Conservation (phyloP, 345 rosid genomes). For the Brassica juncea region DNA sequence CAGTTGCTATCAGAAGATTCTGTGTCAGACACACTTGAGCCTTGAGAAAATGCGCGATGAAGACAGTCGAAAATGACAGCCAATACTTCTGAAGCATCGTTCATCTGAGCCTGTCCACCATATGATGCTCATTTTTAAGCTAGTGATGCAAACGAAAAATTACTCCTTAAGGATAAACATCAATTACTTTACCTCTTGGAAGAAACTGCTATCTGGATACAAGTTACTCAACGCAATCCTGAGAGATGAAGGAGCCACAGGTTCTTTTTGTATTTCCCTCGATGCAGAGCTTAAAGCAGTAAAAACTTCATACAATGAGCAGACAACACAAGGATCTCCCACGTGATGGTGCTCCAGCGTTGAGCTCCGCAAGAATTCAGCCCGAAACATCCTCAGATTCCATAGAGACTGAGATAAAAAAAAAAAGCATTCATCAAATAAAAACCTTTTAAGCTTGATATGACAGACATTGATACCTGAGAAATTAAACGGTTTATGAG, state of each 20-base stretch:
- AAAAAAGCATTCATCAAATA: slow-evolving; percentile 10
- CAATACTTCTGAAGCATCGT: slow-evolving; percentile 97
- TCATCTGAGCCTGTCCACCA: slow-evolving; percentile 88
- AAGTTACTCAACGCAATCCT: slow-evolving; percentile 88
- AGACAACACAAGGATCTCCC: slow-evolving; percentile 94
- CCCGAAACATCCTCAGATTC: slow-evolving; percentile 82
- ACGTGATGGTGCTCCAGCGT: slow-evolving; percentile 74
- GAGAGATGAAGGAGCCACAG: slow-evolving; percentile 84
- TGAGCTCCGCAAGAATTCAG: slow-evolving; percentile 79
- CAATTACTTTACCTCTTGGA: slow-evolving; percentile 72
- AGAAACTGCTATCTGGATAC: slow-evolving; percentile 86
- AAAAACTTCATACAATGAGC: slow-evolving; percentile 77
- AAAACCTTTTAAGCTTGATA: slow-evolving; percentile 4
- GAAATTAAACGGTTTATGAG: slow-evolving; percentile 14
- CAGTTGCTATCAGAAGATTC: slow-evolving; percentile 63
- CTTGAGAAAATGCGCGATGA: slow-evolving; percentile 74
- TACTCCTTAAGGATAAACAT: neutral
- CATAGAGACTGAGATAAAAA: slow-evolving; percentile 71
- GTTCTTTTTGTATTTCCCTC: slow-evolving; percentile 57
- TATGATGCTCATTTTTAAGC: slow-evolving; percentile 14
- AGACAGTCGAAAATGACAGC: slow-evolving; percentile 87
- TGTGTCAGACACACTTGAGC: slow-evolving; percentile 58
- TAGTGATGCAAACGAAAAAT: neutral
- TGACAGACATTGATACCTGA: neutral
- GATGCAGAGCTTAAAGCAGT: slow-evolving; percentile 64